Conservation (phyloP, 192 early-diverging fungal genomes). For the Umbelopsis isabellina region DNA sequence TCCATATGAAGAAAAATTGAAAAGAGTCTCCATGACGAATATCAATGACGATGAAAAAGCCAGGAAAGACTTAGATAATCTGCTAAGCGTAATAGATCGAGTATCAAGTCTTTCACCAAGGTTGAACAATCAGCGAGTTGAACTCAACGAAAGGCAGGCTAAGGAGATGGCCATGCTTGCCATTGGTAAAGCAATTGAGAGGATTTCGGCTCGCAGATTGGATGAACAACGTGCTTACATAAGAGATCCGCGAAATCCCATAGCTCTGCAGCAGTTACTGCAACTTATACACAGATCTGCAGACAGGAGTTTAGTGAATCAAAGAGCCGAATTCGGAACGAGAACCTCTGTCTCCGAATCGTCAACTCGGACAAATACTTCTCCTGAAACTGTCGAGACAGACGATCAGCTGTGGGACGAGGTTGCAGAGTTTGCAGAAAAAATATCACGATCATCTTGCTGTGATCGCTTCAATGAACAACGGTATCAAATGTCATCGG, state of each 20-base stretch:
- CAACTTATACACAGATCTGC: slow-evolving; percentile 53
- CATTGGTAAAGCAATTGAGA: slow-evolving; percentile 46
- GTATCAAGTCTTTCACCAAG: slow-evolving; percentile 52
- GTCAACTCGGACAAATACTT: slow-evolving; percentile 47
- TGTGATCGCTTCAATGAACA: slow-evolving; percentile 44
- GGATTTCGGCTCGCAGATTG: slow-evolving; percentile 45
- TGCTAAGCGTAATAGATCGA: slow-evolving; percentile 56
- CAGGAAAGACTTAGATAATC: slow-evolving; percentile 52
- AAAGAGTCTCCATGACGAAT: not conserved
- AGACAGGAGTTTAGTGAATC: slow-evolving; percentile 45
- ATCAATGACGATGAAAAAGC: slow-evolving; percentile 45
- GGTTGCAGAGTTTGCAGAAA: slow-evolving; percentile 46
- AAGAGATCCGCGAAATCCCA: slow-evolving; percentile 28
- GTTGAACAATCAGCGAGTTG: slow-evolving; percentile 58
- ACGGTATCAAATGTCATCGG: slow-evolving; percentile 44
- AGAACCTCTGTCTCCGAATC: slow-evolving; percentile 44
- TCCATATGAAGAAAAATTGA: not conserved
- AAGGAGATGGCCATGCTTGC: slow-evolving; percentile 46
- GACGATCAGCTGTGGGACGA: slow-evolving; percentile 53
- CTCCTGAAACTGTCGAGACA: not conserved
- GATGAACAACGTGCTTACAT: slow-evolving; percentile 42
- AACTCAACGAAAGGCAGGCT: slow-evolving; percentile 48
- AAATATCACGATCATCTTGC: slow-evolving; percentile 44
- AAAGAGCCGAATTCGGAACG: slow-evolving; percentile 50
- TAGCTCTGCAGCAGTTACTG: slow-evolving; percentile 50